Percentiles rank a stretch among this genome's conserved stretches.
These are phyloP conservation scores for Orobanche coerulescens DNA, from an alignment of 257 asterid species.

Conservation along the genomic window DNA sequence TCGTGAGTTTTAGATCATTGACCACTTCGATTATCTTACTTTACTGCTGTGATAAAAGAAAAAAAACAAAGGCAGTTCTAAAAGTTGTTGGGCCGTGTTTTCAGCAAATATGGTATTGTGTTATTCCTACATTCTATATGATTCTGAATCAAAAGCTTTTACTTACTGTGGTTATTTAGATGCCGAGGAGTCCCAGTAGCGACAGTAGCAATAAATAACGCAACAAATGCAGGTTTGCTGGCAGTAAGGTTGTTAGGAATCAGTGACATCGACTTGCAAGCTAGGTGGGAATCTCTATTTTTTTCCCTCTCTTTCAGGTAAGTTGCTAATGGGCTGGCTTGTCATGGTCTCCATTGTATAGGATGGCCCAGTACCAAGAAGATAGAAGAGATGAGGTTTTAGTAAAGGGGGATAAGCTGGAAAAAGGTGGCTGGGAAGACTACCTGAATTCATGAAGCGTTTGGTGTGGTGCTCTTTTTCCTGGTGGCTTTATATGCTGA, in stretches of 20 bases:
- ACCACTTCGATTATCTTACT: no score
- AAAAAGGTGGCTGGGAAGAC: slow-evolving; percentile 69
- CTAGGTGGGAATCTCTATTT: slow-evolving; percentile 38
- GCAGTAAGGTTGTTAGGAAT: slow-evolving; percentile 82
- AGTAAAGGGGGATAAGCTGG: slow-evolving; percentile 67
- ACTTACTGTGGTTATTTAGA: slow-evolving; percentile 32
- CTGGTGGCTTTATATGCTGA: background rate
- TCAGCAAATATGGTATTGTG: no score
- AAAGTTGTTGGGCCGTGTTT: no score
- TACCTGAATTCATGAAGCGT: slow-evolving; percentile 43
- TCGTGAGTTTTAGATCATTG: no score
- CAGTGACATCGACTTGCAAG: slow-evolving; percentile 61
- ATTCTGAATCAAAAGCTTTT: background rate
- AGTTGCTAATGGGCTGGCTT: slow-evolving; percentile 3
- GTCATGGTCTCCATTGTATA: slow-evolving; percentile 15
- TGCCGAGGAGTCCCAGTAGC: slow-evolving; percentile 99
- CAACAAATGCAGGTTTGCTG: slow-evolving; percentile 90
- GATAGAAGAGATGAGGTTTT: slow-evolving; percentile 80
- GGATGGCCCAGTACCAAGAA: slow-evolving; percentile 83
- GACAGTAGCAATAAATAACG: slow-evolving; percentile 84
- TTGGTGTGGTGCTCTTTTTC: no score
- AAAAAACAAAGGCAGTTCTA: no score
- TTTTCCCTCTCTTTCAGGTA: background rate
- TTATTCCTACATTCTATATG: background rate
- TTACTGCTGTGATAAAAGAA: no score